phyloP scores from a whole-genome alignment of 2,329 filamentous ascomycete genomes.

The Beauveria medogensis region DNA sequence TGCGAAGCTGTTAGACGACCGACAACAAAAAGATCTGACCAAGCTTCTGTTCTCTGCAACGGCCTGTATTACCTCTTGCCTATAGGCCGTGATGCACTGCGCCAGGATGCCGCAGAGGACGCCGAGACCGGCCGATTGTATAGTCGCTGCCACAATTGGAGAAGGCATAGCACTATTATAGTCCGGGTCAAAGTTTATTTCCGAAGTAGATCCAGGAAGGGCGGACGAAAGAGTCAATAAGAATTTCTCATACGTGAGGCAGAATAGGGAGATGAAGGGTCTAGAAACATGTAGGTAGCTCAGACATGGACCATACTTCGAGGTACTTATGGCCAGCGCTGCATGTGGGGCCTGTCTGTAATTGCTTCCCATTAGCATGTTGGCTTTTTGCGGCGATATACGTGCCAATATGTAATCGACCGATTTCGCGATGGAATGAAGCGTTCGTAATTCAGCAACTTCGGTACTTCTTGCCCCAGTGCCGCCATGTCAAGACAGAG shows the following conservation, averaged over 20 bases:
- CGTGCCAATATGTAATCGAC: not conserved
- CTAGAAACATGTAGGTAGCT: not conserved
- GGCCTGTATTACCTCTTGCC: constrained; percentile 40
- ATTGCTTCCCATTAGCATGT: not conserved
- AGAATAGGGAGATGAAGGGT: not conserved
- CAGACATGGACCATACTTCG: not conserved
- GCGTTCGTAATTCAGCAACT: not conserved
- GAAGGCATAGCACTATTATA: not conserved
- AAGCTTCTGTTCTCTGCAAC: not conserved
- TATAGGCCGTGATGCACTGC: constrained; percentile 59
- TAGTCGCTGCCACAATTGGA: constrained; percentile 50
- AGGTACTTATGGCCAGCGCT: not conserved
- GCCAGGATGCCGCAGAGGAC: constrained; percentile 65
- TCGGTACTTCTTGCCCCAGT: not conserved
- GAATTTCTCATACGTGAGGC: not conserved
- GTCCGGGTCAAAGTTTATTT: not conserved
- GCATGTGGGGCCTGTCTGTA: not conserved
- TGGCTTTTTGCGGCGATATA: not conserved
- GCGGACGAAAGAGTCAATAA: not conserved
- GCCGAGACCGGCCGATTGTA: constrained; percentile 59
- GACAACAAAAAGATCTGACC: too few relatives aligned
- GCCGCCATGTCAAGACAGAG: not conserved
- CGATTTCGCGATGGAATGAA: not conserved
- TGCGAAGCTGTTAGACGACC: not conserved
- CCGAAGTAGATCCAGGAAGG: not conserved